phyloP scores from a whole-genome alignment of 768 basidiomycete species.

The Crassisporium funariophilum region DNA sequence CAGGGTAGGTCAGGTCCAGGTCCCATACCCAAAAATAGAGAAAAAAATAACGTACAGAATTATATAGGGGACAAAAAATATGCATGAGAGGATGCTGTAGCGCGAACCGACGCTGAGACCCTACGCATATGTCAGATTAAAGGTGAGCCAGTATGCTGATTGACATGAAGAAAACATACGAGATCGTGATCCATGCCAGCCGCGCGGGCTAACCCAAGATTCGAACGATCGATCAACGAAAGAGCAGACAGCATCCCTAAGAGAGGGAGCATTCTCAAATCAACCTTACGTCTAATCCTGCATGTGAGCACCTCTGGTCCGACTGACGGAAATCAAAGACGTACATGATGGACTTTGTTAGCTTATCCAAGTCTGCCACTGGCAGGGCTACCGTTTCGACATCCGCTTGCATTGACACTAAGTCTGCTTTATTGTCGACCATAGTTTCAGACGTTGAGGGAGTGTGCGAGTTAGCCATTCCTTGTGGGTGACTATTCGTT shows the following conservation, averaged over 20 bases:
- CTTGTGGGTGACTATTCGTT: background rate
- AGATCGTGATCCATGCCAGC: constrained; percentile 44
- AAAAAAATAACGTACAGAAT: constrained; percentile 37
- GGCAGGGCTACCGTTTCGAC: constrained; percentile 6
- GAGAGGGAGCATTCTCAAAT: constrained; percentile 41
- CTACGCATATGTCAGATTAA: constrained; percentile 26
- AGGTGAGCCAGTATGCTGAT: background rate
- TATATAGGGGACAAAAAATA: constrained; percentile 52
- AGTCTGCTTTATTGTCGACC: constrained; percentile 4
- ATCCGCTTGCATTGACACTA: constrained; percentile 3
- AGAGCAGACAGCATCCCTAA: constrained; percentile 41
- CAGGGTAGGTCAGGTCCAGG: background rate
- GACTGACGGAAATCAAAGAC: background rate
- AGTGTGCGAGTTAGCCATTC: constrained; percentile 4
- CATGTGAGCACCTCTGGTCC: background rate
- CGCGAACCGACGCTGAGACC: constrained; percentile 38
- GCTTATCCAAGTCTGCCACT: constrained; percentile 8
- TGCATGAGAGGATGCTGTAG: constrained; percentile 46
- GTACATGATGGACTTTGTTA: constrained; percentile 7
- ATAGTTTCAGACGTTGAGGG: background rate
- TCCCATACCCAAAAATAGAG: constrained; percentile 3
- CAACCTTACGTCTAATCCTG: constrained; percentile 36
- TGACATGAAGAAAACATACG: constrained; percentile 24
- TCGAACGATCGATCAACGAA: constrained; percentile 42
- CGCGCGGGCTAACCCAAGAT: constrained; percentile 43